A percentile compares a stretch with the other conserved stretches of the same genome.
phyloP scores from a whole-genome alignment of 148 eudicot species.

The Nepenthes gracilis region DNA sequence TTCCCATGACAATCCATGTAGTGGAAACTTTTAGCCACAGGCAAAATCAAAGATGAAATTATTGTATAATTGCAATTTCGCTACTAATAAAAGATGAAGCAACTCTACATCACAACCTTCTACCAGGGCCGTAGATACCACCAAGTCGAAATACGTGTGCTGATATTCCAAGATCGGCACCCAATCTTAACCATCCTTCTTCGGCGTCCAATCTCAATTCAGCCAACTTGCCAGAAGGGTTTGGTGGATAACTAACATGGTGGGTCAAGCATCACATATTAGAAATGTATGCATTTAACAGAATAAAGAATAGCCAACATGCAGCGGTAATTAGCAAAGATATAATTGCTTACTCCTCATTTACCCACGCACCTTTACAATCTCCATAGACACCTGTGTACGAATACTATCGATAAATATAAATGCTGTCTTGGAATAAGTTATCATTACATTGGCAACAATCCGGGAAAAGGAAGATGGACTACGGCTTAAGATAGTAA shows the following conservation, averaged over 20 bases:
- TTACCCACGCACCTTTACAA: constrained; percentile 75
- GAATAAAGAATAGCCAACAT: neutral
- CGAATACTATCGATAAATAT: neutral
- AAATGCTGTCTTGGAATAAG: neutral
- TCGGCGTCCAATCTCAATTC: constrained; percentile 68
- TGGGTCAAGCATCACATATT: constrained; percentile 3
- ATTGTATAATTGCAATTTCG: too few species aligned
- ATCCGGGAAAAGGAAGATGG: too few species aligned
- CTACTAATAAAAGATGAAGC: neutral
- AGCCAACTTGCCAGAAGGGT: constrained; percentile 35
- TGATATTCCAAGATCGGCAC: constrained; percentile 50
- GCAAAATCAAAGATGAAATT: neutral
- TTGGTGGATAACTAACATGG: constrained; percentile 33
- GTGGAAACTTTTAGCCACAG: constrained; percentile 1
- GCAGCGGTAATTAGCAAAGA: neutral
- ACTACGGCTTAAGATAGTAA: too few species aligned
- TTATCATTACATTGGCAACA: neutral
- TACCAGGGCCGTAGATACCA: constrained; percentile 92
- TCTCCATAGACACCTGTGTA: constrained; percentile 76
- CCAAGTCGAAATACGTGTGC: constrained; percentile 70
- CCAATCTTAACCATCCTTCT: constrained; percentile 66
- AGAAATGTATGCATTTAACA: constrained; percentile 2
- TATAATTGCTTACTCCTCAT: constrained; percentile 72
- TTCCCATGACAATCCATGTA: neutral
- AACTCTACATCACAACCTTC: constrained; percentile 40